Conservation (phyloP, 441 rosid species). For the Pelargonium fulgidum region DNA sequence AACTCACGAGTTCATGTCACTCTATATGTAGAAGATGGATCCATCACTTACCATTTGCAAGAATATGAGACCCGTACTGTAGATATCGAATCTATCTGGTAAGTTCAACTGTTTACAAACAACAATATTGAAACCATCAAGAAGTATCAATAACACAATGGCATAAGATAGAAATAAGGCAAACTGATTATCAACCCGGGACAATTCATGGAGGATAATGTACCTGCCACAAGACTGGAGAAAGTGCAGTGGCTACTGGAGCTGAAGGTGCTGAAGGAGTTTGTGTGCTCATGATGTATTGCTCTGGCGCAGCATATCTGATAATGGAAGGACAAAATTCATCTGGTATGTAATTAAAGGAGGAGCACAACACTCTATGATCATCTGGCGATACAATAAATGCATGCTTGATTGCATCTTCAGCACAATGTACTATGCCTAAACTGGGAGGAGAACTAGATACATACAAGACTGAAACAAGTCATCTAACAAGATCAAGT, state of each 20-base stretch:
- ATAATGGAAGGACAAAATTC: conserved; percentile 9
- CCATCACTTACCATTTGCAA: conserved; percentile 72
- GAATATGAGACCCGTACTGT: conserved; percentile 82
- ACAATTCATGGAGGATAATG: not conserved
- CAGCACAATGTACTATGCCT: too few species aligned
- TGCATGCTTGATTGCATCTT: too few species aligned
- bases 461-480: too few species aligned
- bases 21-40: not conserved
- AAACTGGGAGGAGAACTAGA: too few species aligned
- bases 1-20: not conserved
- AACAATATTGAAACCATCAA: conserved; percentile 19
- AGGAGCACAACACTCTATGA: not conserved
- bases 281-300: conserved; percentile 98
- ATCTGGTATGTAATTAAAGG: not conserved
- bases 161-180: conserved; percentile 7
- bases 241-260: conserved; percentile 90
- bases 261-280: conserved; percentile 97
- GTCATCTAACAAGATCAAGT: too few species aligned
- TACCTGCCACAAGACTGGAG: conserved; percentile 97
- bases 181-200: conserved; percentile 13
- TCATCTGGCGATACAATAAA: not conserved
- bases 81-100: conserved; percentile 91
- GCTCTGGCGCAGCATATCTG: conserved; percentile 95
- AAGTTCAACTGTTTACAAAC: conserved; percentile 61
- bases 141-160: not conserved